Evolutionary conservation across 1,284 basidiomycete genomes (phyloP).

Genomic region (Moesziomyces globuligerus): DNA sequence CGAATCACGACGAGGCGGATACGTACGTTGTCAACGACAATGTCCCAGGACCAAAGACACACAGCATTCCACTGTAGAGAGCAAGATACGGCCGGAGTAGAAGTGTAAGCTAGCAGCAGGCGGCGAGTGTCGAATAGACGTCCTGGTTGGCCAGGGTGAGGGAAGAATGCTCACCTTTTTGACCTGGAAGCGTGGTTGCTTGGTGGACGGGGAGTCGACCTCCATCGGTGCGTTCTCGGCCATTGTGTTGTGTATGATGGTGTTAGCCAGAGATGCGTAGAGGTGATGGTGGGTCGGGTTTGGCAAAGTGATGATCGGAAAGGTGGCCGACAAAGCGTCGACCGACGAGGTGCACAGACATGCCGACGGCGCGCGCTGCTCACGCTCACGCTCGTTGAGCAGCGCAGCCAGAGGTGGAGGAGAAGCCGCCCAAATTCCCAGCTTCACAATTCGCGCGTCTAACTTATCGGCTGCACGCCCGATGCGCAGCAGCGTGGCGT

Average conservation of each 20-base stretch:
- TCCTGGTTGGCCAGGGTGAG: neutral
- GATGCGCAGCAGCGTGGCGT: too few species aligned
- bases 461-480: neutral
- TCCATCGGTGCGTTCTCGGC: conserved; percentile 55
- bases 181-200: conserved; percentile 64
- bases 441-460: neutral
- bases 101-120: neutral
- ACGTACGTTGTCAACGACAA: conserved; percentile 66
- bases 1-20: too few species aligned
- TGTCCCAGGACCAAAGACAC: conserved; percentile 67
- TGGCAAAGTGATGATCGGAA: conserved; percentile 7
- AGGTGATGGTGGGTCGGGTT: conserved; percentile 3
- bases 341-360: neutral
- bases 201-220: conserved; percentile 50
- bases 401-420: too few species aligned
- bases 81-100: conserved; percentile 6
- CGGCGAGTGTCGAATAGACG: conserved; percentile 1
- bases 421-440: too few species aligned
- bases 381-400: neutral
- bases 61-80: conserved; percentile 64
- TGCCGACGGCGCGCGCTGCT: neutral
- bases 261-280: neutral
- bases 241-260: conserved; percentile 8
- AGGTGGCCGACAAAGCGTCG: neutral
- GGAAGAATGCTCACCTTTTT: conserved; percentile 65